Evolutionary conservation across 129 eudicot species (phyloP).

Genomic region (Artemisia tridentata): DNA sequence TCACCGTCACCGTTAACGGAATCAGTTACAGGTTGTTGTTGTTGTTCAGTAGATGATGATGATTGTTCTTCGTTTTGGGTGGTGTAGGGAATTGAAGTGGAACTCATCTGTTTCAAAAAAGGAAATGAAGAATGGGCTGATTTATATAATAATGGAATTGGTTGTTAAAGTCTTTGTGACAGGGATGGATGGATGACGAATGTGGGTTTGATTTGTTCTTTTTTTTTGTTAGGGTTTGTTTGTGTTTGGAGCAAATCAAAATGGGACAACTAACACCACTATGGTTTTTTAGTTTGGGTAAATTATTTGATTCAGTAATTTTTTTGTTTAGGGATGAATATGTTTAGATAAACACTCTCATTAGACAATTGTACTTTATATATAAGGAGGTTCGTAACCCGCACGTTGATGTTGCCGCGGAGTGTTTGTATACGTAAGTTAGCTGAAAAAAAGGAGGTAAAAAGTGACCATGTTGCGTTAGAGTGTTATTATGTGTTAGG

Average conservation of each 20-base stretch:
- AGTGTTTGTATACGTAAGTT: too few species aligned
- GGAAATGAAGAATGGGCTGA: slow-evolving; percentile 35
- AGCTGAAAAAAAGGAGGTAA: too few species aligned
- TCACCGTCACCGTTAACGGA: slow-evolving; percentile 35
- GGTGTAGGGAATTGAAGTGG: slow-evolving; percentile 11
- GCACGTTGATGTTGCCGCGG: too few species aligned
- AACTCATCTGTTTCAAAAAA: slow-evolving; percentile 46
- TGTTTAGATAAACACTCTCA: too few species aligned
- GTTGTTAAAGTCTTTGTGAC: slow-evolving; percentile 84
- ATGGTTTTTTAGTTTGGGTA: neutral
- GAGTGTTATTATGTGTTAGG: too few species aligned
- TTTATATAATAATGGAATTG: slow-evolving; percentile 41
- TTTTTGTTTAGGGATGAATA: too few species aligned
- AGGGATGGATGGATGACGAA: slow-evolving; percentile 59
- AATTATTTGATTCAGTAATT: too few species aligned
- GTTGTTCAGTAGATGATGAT: slow-evolving; percentile 24
- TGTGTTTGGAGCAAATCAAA: slow-evolving; percentile 30
- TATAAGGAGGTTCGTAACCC: too few species aligned
- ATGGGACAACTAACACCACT: slow-evolving; percentile 1
- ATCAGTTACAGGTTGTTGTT: slow-evolving; percentile 24
- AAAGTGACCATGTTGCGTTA: too few species aligned
- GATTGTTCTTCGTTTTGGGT: slow-evolving; percentile 48
- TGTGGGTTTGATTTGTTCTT: slow-evolving; percentile 12
- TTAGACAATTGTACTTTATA: too few species aligned
- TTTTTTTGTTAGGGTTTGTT: slow-evolving; percentile 49